Conservation (phyloP, 345 rosid species). For the Theobroma cacao region DNA sequence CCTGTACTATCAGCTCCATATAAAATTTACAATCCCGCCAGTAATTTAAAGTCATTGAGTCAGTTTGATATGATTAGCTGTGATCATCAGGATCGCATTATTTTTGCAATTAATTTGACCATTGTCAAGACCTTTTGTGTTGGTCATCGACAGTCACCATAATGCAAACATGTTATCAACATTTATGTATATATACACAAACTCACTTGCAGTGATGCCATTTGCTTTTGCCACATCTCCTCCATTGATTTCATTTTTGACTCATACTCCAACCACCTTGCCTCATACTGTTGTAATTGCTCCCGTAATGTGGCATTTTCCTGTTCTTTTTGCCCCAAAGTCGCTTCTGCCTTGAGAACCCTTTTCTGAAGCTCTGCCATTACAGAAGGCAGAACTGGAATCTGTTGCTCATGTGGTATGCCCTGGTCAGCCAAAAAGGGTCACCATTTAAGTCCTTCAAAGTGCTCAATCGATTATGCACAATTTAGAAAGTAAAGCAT, state of each 20-base stretch:
- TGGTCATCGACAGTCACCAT: not conserved
- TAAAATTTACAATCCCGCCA: not conserved
- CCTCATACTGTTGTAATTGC: slow-evolving; percentile 66
- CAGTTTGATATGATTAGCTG: not conserved
- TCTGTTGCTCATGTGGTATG: slow-evolving; percentile 55
- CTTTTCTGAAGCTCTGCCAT: slow-evolving; percentile 71
- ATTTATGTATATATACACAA: not conserved
- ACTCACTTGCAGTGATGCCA: slow-evolving; percentile 83
- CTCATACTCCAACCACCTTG: slow-evolving; percentile 79
- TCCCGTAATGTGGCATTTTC: slow-evolving; percentile 75
- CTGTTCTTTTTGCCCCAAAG: slow-evolving; percentile 67
- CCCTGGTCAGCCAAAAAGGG: slow-evolving; percentile 41
- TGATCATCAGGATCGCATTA: not conserved
- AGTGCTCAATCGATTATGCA: not conserved
- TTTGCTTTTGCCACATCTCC: slow-evolving; percentile 92
- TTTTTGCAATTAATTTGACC: not conserved
- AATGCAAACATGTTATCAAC: not conserved
- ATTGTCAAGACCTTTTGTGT: not conserved
- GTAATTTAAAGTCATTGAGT: not conserved
- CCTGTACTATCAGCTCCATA: not conserved
- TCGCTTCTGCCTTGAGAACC: slow-evolving; percentile 67
- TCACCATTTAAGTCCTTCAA: slow-evolving; percentile 10
- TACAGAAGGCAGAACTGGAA: slow-evolving; percentile 47
- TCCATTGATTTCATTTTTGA: slow-evolving; percentile 91
- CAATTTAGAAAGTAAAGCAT: slow-evolving; percentile 1